phyloP scores from a whole-genome alignment of 2,329 filamentous ascomycete genomes.

The Fusarium citri region DNA sequence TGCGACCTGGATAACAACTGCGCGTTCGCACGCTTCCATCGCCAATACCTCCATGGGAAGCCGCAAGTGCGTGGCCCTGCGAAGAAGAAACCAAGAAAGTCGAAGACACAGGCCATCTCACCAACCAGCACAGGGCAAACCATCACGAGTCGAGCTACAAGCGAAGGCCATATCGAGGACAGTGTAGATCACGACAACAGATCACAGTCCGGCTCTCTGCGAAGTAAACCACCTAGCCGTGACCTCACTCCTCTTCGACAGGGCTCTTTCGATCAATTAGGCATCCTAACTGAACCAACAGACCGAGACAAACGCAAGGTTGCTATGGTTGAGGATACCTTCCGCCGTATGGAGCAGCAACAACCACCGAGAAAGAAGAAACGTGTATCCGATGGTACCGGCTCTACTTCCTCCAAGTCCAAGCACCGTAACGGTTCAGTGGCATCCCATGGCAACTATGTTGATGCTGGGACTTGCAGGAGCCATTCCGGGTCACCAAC shows the following conservation, averaged over 20 bases:
- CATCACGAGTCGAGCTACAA: constrained; percentile 72
- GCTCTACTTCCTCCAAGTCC: constrained; percentile 52
- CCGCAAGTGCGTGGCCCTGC: constrained; percentile 53
- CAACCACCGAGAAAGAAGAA: constrained; percentile 71
- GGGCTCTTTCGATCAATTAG: constrained; percentile 69
- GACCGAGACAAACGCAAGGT: constrained; percentile 76
- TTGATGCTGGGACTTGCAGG: constrained; percentile 65
- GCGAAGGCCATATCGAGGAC: constrained; percentile 70
- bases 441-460: constrained; percentile 56
- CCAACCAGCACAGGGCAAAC: constrained; percentile 72
- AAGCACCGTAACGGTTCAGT: constrained; percentile 55
- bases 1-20: constrained; percentile 74
- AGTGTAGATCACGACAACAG: constrained; percentile 63
- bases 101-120: constrained; percentile 67
- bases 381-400: constrained; percentile 65
- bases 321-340: constrained; percentile 72
- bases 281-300: constrained; percentile 72
- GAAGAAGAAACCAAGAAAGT: constrained; percentile 67
- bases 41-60: constrained; percentile 63
- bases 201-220: constrained; percentile 60
- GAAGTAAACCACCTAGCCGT: constrained; percentile 74
- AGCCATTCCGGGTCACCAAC: constrained; percentile 66
- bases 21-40: constrained; percentile 72
- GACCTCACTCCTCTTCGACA: constrained; percentile 72
- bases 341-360: constrained; percentile 71